Evolutionary conservation across 164 flowering plant genomes (phyloP).

Genomic region (Vitis rupestris): DNA sequence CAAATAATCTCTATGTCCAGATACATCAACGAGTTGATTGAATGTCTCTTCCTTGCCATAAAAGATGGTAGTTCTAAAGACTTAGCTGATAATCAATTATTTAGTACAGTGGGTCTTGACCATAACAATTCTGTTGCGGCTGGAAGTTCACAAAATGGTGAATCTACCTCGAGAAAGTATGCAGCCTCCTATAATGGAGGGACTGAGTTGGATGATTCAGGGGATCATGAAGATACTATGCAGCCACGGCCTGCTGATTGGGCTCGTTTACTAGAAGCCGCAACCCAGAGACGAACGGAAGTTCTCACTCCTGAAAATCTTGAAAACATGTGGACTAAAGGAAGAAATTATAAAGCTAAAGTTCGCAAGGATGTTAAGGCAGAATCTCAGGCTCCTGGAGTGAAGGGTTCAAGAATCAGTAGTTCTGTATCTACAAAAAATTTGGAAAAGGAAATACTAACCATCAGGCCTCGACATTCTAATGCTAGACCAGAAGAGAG

Average conservation of each 20-base stretch:
- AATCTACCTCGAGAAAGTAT: conserved; percentile 21
- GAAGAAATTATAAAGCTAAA: conserved; percentile 79
- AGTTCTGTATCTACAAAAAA: conserved; percentile 14
- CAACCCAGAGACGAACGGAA: conserved; percentile 91
- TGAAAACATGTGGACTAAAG: conserved; percentile 95
- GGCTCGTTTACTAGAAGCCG: conserved; percentile 80
- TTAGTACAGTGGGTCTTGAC: conserved; percentile 17
- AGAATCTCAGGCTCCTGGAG: conserved; percentile 23
- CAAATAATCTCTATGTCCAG: conserved; percentile 35
- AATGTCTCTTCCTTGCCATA: conserved; percentile 47
- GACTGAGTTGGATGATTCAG: conserved; percentile 12
- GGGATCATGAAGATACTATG: conserved; percentile 25
- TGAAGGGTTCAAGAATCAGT: conserved; percentile 24
- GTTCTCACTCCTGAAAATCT: conserved; percentile 99
- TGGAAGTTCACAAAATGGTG: conserved; percentile 15
- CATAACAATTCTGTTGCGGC: conserved; percentile 9
- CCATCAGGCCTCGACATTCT: conserved; percentile 21
- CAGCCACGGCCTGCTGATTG: conserved; percentile 68
- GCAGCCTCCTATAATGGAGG: conserved; percentile 26
- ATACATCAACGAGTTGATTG: conserved; percentile 86
- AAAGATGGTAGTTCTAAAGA: conserved; percentile 33
- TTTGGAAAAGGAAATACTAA: conserved; percentile 27
- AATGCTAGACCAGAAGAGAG: conserved; percentile 28
- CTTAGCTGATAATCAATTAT: conserved; percentile 26
- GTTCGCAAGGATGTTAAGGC: conserved; percentile 34